Evolutionary conservation across 1,284 basidiomycete species (phyloP), one percentile per base, ranked within the genome.

Genomic region (Cutaneotrichosporon cutaneum): DNA sequence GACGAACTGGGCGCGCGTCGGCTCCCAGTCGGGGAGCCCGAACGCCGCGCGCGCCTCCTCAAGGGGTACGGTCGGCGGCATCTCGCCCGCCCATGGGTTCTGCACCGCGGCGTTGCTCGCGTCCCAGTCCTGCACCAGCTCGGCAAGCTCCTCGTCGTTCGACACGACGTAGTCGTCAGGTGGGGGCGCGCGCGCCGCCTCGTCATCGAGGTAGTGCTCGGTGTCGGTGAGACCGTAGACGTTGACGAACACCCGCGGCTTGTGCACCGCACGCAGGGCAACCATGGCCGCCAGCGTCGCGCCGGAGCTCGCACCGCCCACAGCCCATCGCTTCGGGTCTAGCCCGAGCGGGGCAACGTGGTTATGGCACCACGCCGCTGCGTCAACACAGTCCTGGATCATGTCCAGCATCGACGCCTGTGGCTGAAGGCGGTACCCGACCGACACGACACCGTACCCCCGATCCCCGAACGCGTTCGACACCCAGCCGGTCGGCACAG

Each of bases 401-500:
- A 66, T 62, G 30, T 75, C 71, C 13, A 27, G 21, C 18, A 74
- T 26, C 11, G n/a, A 21, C 13, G 65, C 71, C 26, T 73, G 67
- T 4, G 73, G 73, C 30, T 62, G 60, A 36, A 70, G 66, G 6
- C 73, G 64, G 63, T 74, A 74, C 3, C 64, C 69, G 4, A 69
- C 66, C 4, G 71, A 73, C 22, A 73, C 69, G 50, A 75, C 64
- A 39, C 69, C 69, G 54, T 70, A 75, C 2, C 65, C 67, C 2
- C 56, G 24, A 13, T 54, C 44, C 2, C 27, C 47, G 59, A 75
- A 72, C 1, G 66, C 70, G n/a, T 58, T 66, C 21, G 64, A 33
- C 3, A 75, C 58, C 71, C 70, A 72, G 11, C 67, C 44, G 14
- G 68, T 69, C 30, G 62, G 60, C 10, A 56, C 57, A 1, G 53